Conservation (phyloP, 306 rosid genomes). For the Corylus americana region DNA sequence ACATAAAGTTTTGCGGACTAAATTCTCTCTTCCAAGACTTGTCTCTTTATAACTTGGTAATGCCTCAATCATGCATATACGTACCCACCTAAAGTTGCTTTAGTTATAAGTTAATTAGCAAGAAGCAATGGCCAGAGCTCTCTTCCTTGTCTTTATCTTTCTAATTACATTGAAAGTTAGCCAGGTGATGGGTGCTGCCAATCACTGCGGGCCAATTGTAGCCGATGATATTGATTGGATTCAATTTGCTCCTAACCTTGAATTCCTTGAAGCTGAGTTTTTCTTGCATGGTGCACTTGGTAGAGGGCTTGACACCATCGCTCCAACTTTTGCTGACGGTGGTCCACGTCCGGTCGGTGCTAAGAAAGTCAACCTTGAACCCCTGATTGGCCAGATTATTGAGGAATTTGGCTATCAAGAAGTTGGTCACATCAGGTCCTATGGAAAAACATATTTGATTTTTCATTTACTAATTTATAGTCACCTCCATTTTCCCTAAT, state of each 20-base stretch:
- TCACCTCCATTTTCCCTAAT: neutral
- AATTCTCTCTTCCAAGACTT: too few species aligned
- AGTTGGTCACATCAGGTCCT: conserved; percentile 36
- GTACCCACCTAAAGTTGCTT: too few species aligned
- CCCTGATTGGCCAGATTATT: neutral
- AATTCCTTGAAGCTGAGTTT: conserved; percentile 31
- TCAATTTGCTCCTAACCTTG: conserved; percentile 34
- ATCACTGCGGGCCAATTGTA: conserved; percentile 6
- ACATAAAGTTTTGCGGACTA: too few species aligned
- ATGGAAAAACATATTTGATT: too few species aligned
- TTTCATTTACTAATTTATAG: neutral
- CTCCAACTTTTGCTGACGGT: conserved; percentile 3
- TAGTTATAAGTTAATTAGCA: too few species aligned
- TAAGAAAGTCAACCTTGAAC: conserved; percentile 28
- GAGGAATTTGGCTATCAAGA: conserved; percentile 41
- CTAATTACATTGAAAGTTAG: neutral
- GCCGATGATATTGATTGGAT: conserved; percentile 26
- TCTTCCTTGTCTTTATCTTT: neutral
- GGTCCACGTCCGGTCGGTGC: conserved; percentile 38
- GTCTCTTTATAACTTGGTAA: too few species aligned
- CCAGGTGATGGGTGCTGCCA: neutral
- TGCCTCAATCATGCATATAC: too few species aligned
- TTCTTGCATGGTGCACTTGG: conserved; percentile 22
- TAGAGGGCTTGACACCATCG: conserved; percentile 18
- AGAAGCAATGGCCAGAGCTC: neutral